Conservation (phyloP, 2,329 filamentous ascomycete genomes). For the Raffaelea arxii region DNA sequence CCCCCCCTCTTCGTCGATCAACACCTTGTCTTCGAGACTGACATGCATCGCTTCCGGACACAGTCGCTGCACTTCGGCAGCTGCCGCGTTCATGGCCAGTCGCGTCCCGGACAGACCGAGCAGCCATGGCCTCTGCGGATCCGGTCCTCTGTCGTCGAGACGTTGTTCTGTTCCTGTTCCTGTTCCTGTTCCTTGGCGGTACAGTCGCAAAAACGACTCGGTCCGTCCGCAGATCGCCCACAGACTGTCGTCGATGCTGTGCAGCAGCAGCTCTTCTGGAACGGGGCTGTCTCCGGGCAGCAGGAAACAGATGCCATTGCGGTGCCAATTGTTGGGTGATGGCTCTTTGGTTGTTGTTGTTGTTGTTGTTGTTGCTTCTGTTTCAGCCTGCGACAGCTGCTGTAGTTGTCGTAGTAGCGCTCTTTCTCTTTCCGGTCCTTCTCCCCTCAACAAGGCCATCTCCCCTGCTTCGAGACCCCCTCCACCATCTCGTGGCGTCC, state of each 20-base stretch:
- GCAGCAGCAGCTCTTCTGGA: conserved; percentile 10
- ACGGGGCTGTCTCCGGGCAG: conserved; percentile 12
- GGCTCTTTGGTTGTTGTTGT: too few relatives aligned
- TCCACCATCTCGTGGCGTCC: conserved; percentile 17
- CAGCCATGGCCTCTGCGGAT: conserved; percentile 8
- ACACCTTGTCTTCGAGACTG: neutral
- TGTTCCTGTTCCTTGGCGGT: neutral
- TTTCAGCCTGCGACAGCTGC: neutral
- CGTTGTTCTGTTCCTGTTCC: neutral
- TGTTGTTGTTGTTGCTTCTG: too few relatives aligned
- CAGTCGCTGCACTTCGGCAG: conserved; percentile 9
- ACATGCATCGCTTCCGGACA: neutral
- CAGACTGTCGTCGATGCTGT: conserved; percentile 14
- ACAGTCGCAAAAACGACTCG: conserved; percentile 16
- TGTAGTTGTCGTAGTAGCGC: neutral
- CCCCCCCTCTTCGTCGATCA: neutral
- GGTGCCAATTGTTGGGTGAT: conserved; percentile 2
- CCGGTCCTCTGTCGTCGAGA: neutral
- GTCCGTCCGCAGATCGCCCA: conserved; percentile 20
- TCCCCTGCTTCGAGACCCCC: neutral
- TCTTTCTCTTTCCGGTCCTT: too few relatives aligned
- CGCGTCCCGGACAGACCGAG: conserved; percentile 17
- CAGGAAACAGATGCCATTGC: conserved; percentile 17
- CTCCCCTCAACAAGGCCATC: too few relatives aligned
- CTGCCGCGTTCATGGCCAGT: conserved; percentile 5